Percentiles rank a stretch among this genome's conserved stretches.
phyloP scores from a whole-genome alignment of 2,329 filamentous ascomycete genomes.

The Nigrospora sphaerica region DNA sequence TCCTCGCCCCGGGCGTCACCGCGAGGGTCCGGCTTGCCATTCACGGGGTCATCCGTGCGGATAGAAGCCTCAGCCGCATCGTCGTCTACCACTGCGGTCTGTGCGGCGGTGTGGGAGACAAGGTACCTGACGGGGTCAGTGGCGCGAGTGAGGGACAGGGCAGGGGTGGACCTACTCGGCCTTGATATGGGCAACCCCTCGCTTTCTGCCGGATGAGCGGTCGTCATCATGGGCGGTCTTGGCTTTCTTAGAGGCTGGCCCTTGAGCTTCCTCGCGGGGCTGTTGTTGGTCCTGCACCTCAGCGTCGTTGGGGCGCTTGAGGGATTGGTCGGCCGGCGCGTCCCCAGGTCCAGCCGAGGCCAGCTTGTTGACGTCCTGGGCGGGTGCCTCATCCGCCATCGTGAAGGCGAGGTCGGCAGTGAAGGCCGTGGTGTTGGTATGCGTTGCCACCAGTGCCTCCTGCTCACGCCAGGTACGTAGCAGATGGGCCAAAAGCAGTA shows the following conservation, averaged over 20 bases:
- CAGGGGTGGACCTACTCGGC: conserved; percentile 23
- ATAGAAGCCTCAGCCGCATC: conserved; percentile 47
- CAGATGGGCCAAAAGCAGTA: too few species aligned
- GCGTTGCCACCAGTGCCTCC: too few species aligned
- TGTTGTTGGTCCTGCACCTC: conserved; percentile 12
- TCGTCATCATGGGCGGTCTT: conserved; percentile 37
- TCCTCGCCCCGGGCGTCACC: conserved; percentile 19
- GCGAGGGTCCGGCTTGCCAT: conserved; percentile 27
- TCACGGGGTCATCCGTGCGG: conserved; percentile 53
- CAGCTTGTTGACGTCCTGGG: background rate
- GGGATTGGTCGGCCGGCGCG: background rate
- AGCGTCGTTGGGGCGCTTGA: conserved; percentile 5
- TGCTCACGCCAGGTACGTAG: too few species aligned
- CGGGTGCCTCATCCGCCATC: background rate
- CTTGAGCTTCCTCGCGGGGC: conserved; percentile 22
- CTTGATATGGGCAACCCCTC: conserved; percentile 27
- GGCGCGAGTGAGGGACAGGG: background rate
- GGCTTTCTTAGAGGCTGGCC: conserved; percentile 50
- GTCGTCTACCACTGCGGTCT: conserved; percentile 43
- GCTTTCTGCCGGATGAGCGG: conserved; percentile 8
- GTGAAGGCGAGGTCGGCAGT: background rate
- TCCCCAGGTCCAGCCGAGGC: too few species aligned
- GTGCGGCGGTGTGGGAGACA: conserved; percentile 10
- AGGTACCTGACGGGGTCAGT: conserved; percentile 21
- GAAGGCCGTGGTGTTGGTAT: too few species aligned